Conservation (phyloP, 1,284 basidiomycete species). For the Omphalotus olearius region DNA sequence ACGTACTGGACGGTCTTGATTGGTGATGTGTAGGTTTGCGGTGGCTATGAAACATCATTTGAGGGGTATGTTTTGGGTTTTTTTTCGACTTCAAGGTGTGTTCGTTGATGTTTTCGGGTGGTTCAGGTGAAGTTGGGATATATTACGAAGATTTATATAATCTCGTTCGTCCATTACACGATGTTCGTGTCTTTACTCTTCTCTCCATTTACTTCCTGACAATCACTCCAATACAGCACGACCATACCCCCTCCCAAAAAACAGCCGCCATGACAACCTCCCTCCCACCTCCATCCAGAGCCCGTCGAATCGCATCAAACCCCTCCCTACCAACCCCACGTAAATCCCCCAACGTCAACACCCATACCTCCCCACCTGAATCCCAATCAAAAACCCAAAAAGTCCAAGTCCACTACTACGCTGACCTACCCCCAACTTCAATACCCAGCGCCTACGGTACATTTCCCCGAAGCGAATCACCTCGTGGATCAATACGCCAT, state of each 20-base stretch:
- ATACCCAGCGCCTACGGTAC: conserved; percentile 42
- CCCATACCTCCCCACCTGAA: not conserved
- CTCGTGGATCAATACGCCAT: conserved; percentile 2
- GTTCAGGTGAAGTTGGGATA: conserved; percentile 37
- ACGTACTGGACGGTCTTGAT: too few relatives aligned
- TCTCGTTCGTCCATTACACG: conserved; percentile 34
- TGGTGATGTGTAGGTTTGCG: conserved; percentile 35
- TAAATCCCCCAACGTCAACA: not conserved
- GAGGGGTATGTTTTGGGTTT: conserved; percentile 40
- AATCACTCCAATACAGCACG: conserved; percentile 22
- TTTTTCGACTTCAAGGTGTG: too few relatives aligned
- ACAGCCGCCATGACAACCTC: not conserved
- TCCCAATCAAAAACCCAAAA: conserved; percentile 5
- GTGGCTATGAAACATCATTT: conserved; percentile 65
- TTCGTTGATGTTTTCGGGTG: too few relatives aligned
- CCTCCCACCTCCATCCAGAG: not conserved
- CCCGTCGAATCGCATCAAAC: conserved; percentile 9
- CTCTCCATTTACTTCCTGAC: too few relatives aligned
- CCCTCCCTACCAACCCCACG: conserved; percentile 2
- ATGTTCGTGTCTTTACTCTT: conserved; percentile 17
- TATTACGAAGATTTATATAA: conserved; percentile 43
- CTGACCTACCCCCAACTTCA: conserved; percentile 33
- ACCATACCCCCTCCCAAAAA: conserved; percentile 24
- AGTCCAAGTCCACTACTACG: conserved; percentile 12
- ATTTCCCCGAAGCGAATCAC: conserved; percentile 22